Evolutionary conservation across 331 rosid species (phyloP).

Genomic region (Acacia concinna): DNA sequence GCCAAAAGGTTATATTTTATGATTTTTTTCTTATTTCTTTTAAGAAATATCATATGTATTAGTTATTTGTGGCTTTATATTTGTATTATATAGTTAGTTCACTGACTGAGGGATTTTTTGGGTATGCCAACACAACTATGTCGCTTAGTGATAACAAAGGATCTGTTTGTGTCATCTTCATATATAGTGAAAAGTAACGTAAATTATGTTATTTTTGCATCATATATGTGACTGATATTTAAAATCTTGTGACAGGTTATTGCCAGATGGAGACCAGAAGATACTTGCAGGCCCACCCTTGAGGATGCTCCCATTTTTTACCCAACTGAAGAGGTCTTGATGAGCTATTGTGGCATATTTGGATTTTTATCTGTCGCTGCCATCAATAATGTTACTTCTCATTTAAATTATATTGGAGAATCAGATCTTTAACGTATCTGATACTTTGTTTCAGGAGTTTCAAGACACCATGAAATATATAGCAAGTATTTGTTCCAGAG

Average conservation of each 20-base stretch:
- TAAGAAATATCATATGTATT: background rate
- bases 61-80: slow-evolving; percentile 12
- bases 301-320: slow-evolving; percentile 90
- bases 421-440: slow-evolving; percentile 34
- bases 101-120: slow-evolving; percentile 22
- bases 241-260: slow-evolving; percentile 60
- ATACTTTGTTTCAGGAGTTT: slow-evolving; percentile 70
- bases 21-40: slow-evolving; percentile 15
- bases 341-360: slow-evolving; percentile 38
- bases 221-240: slow-evolving; percentile 36
- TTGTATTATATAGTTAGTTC: slow-evolving; percentile 28
- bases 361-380: slow-evolving; percentile 11
- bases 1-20: slow-evolving; percentile 75
- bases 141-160: slow-evolving; percentile 13
- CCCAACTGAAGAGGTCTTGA: slow-evolving; percentile 88
- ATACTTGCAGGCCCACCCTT: slow-evolving; percentile 62
- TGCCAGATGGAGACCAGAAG: slow-evolving; percentile 91
- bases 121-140: slow-evolving; percentile 1
- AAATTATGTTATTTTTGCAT: background rate
- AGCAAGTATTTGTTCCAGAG: slow-evolving; percentile 76
- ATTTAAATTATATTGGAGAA: slow-evolving; percentile 29
- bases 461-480: slow-evolving; percentile 83
- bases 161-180: slow-evolving; percentile 7
- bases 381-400: slow-evolving; percentile 28
- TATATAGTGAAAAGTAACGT: background rate